Evolutionary conservation across 2,329 filamentous ascomycete genomes (phyloP).

Genomic region (Colletotrichum orchidophilum): DNA sequence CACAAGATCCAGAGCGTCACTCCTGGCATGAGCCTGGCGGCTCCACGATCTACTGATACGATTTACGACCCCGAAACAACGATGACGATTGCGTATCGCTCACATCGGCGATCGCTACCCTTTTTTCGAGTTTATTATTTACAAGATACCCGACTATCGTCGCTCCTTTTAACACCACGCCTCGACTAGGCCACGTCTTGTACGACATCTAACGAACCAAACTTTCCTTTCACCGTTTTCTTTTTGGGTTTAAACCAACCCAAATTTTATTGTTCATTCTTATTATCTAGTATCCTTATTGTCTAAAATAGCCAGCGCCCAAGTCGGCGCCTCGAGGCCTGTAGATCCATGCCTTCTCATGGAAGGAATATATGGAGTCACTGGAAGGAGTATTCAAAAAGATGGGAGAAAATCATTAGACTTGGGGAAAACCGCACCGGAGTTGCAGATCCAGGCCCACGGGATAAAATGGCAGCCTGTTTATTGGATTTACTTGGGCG

Average conservation of each 20-base stretch:
- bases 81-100: conserved; percentile 6
- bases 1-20: not conserved
- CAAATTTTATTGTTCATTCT: conserved; percentile 26
- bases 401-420: conserved; percentile 24
- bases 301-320: conserved; percentile 15
- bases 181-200: conserved; percentile 27
- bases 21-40: not conserved
- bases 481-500: conserved; percentile 27
- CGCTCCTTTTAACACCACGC: conserved; percentile 29
- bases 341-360: conserved; percentile 18
- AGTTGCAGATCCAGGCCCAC: conserved; percentile 29
- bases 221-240: not conserved
- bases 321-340: conserved; percentile 6
- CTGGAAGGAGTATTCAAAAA: conserved; percentile 19
- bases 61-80: conserved; percentile 30
- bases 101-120: conserved; percentile 23
- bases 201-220: conserved; percentile 23
- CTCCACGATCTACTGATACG: conserved; percentile 11
- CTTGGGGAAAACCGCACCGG: conserved; percentile 22
- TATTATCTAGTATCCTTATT: conserved; percentile 26
- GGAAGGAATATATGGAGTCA: conserved; percentile 22
- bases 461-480: conserved; percentile 19
- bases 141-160: conserved; percentile 41
- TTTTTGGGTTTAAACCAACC: not conserved
- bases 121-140: conserved; percentile 13